Evolutionary conservation across 192 early-diverging fungal genomes (phyloP).

Genomic region (Coemansia sp.): DNA sequence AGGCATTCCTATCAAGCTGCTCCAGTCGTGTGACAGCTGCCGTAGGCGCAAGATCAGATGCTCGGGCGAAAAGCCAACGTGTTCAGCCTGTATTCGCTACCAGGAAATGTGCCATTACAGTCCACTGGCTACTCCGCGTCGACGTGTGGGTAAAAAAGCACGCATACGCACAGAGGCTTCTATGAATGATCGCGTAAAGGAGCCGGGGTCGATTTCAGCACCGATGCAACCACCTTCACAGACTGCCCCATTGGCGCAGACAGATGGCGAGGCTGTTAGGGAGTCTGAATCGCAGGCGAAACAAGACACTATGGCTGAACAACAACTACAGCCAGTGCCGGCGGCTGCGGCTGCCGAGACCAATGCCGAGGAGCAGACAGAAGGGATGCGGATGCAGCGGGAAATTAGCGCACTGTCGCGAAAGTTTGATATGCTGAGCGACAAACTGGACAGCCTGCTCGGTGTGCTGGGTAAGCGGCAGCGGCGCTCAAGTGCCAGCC

Average conservation of each 20-base stretch:
- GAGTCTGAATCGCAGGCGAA: too few relatives aligned
- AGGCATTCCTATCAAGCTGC: slow-evolving; percentile 23
- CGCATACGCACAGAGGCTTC: too few relatives aligned
- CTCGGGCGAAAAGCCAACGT: slow-evolving; percentile 49
- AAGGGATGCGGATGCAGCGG: slow-evolving; percentile 18
- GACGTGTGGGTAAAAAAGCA: slow-evolving; percentile 40
- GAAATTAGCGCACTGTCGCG: slow-evolving; percentile 20
- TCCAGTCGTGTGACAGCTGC: slow-evolving; percentile 53
- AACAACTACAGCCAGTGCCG: too few relatives aligned
- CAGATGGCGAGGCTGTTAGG: too few relatives aligned
- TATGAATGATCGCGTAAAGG: too few relatives aligned
- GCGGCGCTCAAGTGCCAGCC: too few relatives aligned
- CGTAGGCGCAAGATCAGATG: slow-evolving; percentile 49
- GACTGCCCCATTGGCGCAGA: too few relatives aligned
- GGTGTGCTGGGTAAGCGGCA: slow-evolving; percentile 14
- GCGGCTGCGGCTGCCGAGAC: too few relatives aligned
- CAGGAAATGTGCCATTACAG: slow-evolving; percentile 53
- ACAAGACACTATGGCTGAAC: too few relatives aligned
- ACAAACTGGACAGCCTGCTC: slow-evolving; percentile 31
- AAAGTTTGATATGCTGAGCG: slow-evolving; percentile 29
- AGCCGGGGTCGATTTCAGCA: too few relatives aligned
- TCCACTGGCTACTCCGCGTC: slow-evolving; percentile 40
- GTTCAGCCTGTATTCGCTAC: slow-evolving; percentile 45
- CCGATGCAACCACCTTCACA: too few relatives aligned
- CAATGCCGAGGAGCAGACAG: too few relatives aligned